phyloP scores from a whole-genome alignment of 208 protist genomes.

The Crithidia sp. region DNA sequence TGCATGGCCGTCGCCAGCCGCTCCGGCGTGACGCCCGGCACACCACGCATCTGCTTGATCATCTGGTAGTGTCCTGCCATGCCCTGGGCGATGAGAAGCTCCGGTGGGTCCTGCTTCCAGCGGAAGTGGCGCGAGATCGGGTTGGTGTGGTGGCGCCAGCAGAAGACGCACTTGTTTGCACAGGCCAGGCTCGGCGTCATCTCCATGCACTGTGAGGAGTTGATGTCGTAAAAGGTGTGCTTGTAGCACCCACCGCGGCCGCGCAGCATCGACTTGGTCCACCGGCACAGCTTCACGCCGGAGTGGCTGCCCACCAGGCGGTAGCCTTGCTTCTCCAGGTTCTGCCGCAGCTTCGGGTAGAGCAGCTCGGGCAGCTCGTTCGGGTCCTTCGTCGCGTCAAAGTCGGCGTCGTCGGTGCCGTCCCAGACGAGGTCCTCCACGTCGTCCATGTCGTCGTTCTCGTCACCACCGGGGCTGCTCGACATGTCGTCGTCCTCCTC shows the following conservation, averaged over 20 bases:
- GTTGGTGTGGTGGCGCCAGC: constrained; percentile 96
- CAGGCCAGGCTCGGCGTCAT: constrained; percentile 96
- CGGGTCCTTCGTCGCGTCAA: constrained; percentile 32
- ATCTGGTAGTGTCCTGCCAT: constrained; percentile 83
- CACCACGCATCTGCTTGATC: constrained; percentile 91
- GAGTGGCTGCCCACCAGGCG: constrained; percentile 94
- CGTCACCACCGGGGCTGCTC: constrained; percentile 26
- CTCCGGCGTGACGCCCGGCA: constrained; percentile 92
- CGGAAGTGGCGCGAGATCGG: constrained; percentile 89
- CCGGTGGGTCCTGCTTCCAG: constrained; percentile 93
- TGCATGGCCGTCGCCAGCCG: constrained; percentile 82
- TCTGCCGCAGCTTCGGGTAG: constrained; percentile 84
- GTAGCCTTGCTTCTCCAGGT: constrained; percentile 96
- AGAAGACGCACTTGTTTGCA: constrained; percentile 98
- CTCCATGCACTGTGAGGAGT: constrained; percentile 97
- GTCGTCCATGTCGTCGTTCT: constrained; percentile 53
- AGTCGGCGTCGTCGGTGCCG: constrained; percentile 42
- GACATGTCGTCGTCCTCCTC: constrained; percentile 21
- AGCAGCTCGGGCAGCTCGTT: constrained; percentile 80
- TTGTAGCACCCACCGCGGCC: constrained; percentile 98
- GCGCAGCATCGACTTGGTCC: constrained; percentile 97
- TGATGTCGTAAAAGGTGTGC: constrained; percentile 98
- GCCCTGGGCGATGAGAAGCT: constrained; percentile 75
- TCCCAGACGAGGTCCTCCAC: constrained; percentile 75
- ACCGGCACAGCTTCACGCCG: constrained; percentile 97